Evolutionary conservation across 2,329 filamentous ascomycete species (phyloP).

Genomic region (Metarhizium anisopliae): DNA sequence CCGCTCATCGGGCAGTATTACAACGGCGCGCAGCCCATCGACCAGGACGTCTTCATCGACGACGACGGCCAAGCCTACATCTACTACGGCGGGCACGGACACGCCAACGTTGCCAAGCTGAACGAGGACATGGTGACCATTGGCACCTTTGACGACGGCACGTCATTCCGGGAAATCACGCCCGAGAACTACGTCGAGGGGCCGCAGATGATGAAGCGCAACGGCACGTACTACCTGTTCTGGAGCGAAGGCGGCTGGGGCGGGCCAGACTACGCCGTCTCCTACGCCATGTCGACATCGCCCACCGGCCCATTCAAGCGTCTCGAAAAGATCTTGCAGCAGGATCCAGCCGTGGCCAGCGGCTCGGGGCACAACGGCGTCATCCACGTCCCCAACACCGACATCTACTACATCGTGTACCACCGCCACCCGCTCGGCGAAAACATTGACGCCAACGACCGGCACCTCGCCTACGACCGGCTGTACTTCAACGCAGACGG

Average conservation of each 20-base stretch:
- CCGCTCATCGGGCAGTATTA: conserved; percentile 28
- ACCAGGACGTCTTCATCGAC: conserved; percentile 31
- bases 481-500: conserved; percentile 36
- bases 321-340: conserved; percentile 30
- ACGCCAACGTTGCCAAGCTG: conserved; percentile 31
- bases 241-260: conserved; percentile 39
- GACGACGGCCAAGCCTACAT: conserved; percentile 33
- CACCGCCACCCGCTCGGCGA: conserved; percentile 35
- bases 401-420: conserved; percentile 39
- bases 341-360: conserved; percentile 30
- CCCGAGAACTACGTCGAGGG: conserved; percentile 28
- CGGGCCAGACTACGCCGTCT: conserved; percentile 36
- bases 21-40: conserved; percentile 37
- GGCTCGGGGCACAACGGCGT: conserved; percentile 35
- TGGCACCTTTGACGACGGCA: conserved; percentile 30
- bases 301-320: conserved; percentile 32
- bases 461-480: conserved; percentile 36
- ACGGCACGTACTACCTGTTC: conserved; percentile 35
- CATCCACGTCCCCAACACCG: conserved; percentile 33
- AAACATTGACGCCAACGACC: conserved; percentile 33
- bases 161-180: conserved; percentile 33
- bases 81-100: conserved; percentile 29
- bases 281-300: conserved; percentile 31
- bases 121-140: conserved; percentile 32
- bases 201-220: conserved; percentile 35